Evolutionary conservation across 2,329 filamentous ascomycete genomes (phyloP).

Genomic region (Curvularia lunata): DNA sequence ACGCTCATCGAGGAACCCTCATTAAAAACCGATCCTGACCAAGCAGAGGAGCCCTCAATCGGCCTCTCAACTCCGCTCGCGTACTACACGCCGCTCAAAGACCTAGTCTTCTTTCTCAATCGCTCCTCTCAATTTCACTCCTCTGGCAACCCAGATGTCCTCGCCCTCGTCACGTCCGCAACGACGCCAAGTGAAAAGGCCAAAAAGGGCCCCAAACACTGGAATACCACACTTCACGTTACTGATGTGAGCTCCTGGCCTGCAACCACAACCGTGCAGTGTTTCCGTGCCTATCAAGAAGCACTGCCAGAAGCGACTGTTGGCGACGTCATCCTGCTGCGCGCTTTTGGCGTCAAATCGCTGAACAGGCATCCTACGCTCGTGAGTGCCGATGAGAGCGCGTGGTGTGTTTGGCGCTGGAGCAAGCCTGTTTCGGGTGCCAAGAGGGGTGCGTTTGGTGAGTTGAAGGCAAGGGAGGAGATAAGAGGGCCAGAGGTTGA

Average conservation of each 20-base stretch:
- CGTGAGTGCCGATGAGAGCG: constrained; percentile 51
- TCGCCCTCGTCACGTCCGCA: constrained; percentile 51
- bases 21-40: constrained; percentile 23
- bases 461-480: constrained; percentile 49
- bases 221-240: constrained; percentile 51
- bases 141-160: constrained; percentile 49
- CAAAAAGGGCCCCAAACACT: constrained; percentile 53
- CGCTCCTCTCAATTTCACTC: constrained; percentile 45
- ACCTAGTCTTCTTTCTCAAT: constrained; percentile 51
- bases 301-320: constrained; percentile 50
- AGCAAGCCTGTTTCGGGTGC: constrained; percentile 38
- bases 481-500: constrained; percentile 56
- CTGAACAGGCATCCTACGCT: constrained; percentile 46
- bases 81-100: constrained; percentile 55
- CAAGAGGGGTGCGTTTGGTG: constrained; percentile 37
- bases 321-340: constrained; percentile 55
- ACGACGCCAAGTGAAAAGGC: constrained; percentile 47
- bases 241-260: constrained; percentile 48
- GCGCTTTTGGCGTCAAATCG: constrained; percentile 53
- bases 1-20: constrained; percentile 17
- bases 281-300: constrained; percentile 53
- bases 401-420: constrained; percentile 58
- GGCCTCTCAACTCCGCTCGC: constrained; percentile 51
- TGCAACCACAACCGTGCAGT: constrained; percentile 42
- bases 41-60: constrained; percentile 31